Evolutionary conservation across 2,329 filamentous ascomycete species (phyloP).

Genomic region (Fusarium papillatum): DNA sequence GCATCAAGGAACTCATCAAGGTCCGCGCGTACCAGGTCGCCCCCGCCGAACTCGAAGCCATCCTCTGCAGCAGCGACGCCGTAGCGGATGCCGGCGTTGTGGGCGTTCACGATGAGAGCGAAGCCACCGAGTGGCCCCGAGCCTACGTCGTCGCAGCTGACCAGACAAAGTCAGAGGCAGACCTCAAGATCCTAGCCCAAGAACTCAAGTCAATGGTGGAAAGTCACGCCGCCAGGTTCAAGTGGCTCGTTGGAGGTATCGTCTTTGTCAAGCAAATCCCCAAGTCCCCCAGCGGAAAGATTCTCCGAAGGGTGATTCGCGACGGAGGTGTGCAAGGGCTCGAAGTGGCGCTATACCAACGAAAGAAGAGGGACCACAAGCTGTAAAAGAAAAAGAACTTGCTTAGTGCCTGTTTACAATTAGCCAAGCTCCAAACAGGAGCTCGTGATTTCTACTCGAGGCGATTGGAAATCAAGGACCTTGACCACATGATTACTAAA

Average conservation of each 20-base stretch:
- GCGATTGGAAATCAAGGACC: constrained; percentile 16
- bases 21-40: constrained; percentile 72
- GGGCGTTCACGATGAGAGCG: constrained; percentile 66
- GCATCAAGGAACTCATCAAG: constrained; percentile 78
- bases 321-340: constrained; percentile 54
- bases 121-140: constrained; percentile 73
- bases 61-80: constrained; percentile 52
- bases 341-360: constrained; percentile 44
- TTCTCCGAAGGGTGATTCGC: constrained; percentile 58
- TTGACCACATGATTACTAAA: constrained; percentile 51
- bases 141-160: constrained; percentile 69
- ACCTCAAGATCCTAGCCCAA: constrained; percentile 60
- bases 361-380: constrained; percentile 41
- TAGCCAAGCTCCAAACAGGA: constrained; percentile 1
- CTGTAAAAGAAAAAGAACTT: constrained; percentile 12
- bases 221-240: constrained; percentile 71
- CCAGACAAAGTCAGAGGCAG: constrained; percentile 45
- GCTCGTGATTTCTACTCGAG: constrained; percentile 17
- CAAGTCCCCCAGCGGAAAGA: constrained; percentile 74
- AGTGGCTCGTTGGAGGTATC: constrained; percentile 80
- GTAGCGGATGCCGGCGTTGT: constrained; percentile 78
- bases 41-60: constrained; percentile 62
- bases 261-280: constrained; percentile 77
- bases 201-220: constrained; percentile 71
- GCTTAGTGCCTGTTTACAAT: background rate